Evolutionary conservation across 306 rosid species (phyloP), one percentile per base, ranked within the genome.

Genomic region (Vicia villosa): DNA sequence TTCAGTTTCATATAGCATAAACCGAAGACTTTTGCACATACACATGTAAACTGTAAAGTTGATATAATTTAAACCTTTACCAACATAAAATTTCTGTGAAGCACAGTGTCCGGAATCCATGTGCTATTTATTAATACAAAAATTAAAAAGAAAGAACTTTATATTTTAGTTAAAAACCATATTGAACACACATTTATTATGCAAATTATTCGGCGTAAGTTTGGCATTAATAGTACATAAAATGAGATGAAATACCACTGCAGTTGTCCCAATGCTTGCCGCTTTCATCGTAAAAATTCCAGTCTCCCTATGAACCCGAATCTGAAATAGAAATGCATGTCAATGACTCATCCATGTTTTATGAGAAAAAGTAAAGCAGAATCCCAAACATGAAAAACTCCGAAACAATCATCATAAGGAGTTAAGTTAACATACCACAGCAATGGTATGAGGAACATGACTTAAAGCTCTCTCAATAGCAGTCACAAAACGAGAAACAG

Each of bases 211-310:
- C 47, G 10, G 26, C 51, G 57, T 41, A 47, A 55, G 56, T 52
- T 12, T 50, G 21, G 17, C 54, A 74, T 55, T n/a, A 67, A 62
- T 24, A 68, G 54, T 24, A 26, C 14, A 62, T 62, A 45, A 49
- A 70, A 51, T 56, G 68, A 55, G 43, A 41, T 64, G 61, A 14
- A 51, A 69, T 81, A 91, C 96, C 96, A 87, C 96, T 4, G 99
- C 96, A 60, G 99, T 94, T 47, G 97, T 89, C 74, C 97, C 99
- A 74, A 86, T 34, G 65, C 81, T 89, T 15, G 96, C 81, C 19
- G 83, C 57, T 79, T 66, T 82, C 52, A 24, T 57, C 79, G 81
- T 83, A 10, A 52, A 73, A 66, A 45, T 80, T 49, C 42, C 74
- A 54, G 72, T 21, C 42, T 83, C 89, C 76, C 79, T 74, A 66